Evolutionary conservation across 179 eudicot genomes (phyloP), one percentile per base, ranked within the genome.

Genomic region (Heliamphora ciliata): DNA sequence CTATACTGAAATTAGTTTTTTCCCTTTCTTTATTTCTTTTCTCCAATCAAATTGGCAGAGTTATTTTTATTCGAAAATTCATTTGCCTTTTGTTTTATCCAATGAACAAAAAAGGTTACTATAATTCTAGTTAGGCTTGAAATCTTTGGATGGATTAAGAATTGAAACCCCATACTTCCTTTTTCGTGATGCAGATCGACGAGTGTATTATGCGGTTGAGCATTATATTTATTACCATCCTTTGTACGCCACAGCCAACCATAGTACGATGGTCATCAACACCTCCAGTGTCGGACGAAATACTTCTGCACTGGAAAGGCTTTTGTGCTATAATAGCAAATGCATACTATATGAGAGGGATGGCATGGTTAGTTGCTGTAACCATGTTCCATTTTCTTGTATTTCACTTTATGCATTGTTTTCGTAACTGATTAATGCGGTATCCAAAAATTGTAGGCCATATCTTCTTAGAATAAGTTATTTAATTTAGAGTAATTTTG

Each of bases 171-270:
- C 59, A 0, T 18, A 48, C 50, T 74, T 70, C 69, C 73, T 24
- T 2, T 86, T 82, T 81, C 75, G 52, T 66, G 79, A 66, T 87
- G 87, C 91, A 95, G 98, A 93, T 92, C 76, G 90, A 92, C 52
- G 97, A 95, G 87, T 95, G 98, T 81, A 94, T 95, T 86, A 86
- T 95, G 69, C 94, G 98, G 97, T 79, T 94, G 86, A 94, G 98
- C 89, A 87, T 94, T 79, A 84, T 91, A 84, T 93, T 91, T 80
- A 94, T 94, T 59, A 94, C 98, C 68, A 95, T 95, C 85, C 83
- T 95, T 80, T 94, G 98, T 82, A 95, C 98, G 8, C 98, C 96
- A 51, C 98, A 92, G 82, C 98, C 98, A 82, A 94, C 98, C 15
- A 69, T 94, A 69, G 90, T 94, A 67, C 86, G 97, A 80, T 95